Evolutionary conservation across 345 rosid genomes (phyloP).

Genomic region (Bretschneidera sinensis): DNA sequence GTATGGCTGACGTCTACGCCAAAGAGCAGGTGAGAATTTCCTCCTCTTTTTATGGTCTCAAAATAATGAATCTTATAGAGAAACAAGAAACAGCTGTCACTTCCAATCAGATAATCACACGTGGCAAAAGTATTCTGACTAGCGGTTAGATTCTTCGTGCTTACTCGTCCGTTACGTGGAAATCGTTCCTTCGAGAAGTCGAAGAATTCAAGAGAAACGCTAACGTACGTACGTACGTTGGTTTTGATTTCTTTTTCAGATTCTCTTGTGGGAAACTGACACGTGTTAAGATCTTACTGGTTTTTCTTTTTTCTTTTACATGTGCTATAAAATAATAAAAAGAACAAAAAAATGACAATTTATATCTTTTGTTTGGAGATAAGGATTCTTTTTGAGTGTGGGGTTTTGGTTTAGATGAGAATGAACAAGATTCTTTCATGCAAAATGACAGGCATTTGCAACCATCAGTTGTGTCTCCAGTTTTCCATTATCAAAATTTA

Average conservation of each 20-base stretch:
- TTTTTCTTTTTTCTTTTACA: constrained; percentile 1
- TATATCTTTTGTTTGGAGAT: constrained; percentile 5
- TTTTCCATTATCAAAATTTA: not conserved
- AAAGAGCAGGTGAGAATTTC: no score
- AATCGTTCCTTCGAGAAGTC: constrained; percentile 17
- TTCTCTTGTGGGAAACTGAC: constrained; percentile 22
- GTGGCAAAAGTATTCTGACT: constrained; percentile 15
- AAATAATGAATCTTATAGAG: not conserved
- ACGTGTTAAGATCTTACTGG: constrained; percentile 18
- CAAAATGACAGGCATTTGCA: constrained; percentile 14
- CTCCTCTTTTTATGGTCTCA: not conserved
- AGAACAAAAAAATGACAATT: not conserved
- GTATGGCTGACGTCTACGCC: no score
- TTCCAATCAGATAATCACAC: constrained; percentile 15
- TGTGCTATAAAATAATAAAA: not conserved
- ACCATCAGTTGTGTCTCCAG: constrained; percentile 2
- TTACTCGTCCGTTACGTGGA: constrained; percentile 3
- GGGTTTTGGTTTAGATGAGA: constrained; percentile 12
- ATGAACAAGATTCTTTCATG: constrained; percentile 22
- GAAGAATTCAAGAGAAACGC: not conserved
- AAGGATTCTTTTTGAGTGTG: constrained; percentile 23
- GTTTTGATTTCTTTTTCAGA: constrained; percentile 21
- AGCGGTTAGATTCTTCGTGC: constrained; percentile 15
- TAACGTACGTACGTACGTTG: constrained; percentile 4
- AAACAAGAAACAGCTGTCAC: not conserved